Evolutionary conservation across 2,329 filamentous ascomycete genomes (phyloP).

Genomic region (Eutypella sp.): DNA sequence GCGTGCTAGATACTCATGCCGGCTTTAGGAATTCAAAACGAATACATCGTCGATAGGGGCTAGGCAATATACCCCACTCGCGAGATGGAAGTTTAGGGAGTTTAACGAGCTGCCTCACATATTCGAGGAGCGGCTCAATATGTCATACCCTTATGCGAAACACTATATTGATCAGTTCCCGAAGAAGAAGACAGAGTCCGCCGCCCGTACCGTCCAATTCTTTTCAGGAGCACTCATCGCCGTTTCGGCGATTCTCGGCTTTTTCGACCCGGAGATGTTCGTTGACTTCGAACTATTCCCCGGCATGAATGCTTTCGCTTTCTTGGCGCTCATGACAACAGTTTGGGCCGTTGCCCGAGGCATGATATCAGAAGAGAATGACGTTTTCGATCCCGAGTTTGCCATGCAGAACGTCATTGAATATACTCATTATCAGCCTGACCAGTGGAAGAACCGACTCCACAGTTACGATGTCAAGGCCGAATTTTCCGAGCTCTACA

Average conservation of each 20-base stretch:
- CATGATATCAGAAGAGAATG: constrained; percentile 79
- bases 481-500: constrained; percentile 87
- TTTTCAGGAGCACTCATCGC: constrained; percentile 81
- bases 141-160: constrained; percentile 91
- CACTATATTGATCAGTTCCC: constrained; percentile 95
- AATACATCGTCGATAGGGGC: constrained; percentile 85
- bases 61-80: constrained; percentile 85
- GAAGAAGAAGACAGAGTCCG: constrained; percentile 85
- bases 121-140: constrained; percentile 82
- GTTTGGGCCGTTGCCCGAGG: constrained; percentile 81
- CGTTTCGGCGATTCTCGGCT: constrained; percentile 74
- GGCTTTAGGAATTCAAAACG: constrained; percentile 80
- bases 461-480: constrained; percentile 90
- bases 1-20: constrained; percentile 11
- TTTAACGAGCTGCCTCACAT: constrained; percentile 96
- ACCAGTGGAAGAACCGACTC: constrained; percentile 82
- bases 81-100: constrained; percentile 97
- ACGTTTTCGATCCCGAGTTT: constrained; percentile 87
- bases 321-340: constrained; percentile 74
- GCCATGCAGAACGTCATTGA: constrained; percentile 84
- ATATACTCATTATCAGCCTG: constrained; percentile 87
- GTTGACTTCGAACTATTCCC: constrained; percentile 86
- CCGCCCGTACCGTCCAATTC: constrained; percentile 81
- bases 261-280: constrained; percentile 89
- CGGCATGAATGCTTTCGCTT: constrained; percentile 86